phyloP scores from a whole-genome alignment of 1,284 basidiomycete species.

The Cryptococcus sp. region DNA sequence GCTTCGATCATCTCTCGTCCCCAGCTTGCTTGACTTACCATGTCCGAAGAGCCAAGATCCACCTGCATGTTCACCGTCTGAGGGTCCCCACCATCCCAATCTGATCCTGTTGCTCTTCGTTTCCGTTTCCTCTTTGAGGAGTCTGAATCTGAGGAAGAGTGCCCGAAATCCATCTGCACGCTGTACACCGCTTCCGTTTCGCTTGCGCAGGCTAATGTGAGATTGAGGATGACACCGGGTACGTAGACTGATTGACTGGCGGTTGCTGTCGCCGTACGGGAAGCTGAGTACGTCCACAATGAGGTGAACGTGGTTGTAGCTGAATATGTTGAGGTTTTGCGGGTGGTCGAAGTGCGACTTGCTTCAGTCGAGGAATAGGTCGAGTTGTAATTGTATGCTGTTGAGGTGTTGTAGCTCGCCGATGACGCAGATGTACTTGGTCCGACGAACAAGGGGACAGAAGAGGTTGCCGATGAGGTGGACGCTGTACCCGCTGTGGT shows the following conservation, averaged over 20 bases:
- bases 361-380: neutral
- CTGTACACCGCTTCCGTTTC: conserved; percentile 44
- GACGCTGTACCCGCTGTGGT: neutral
- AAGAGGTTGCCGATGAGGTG: neutral
- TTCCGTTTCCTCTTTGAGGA: conserved; percentile 6
- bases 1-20: too few relatives aligned
- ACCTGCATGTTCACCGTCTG: conserved; percentile 48
- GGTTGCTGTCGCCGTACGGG: conserved; percentile 9
- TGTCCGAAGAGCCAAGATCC: conserved; percentile 51
- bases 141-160: conserved; percentile 14
- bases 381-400: conserved; percentile 3
- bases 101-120: conserved; percentile 6
- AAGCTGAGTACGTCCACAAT: conserved; percentile 16
- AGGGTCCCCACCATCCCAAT: conserved; percentile 27
- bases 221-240: conserved; percentile 40
- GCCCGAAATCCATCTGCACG: conserved; percentile 41
- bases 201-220: conserved; percentile 34
- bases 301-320: conserved; percentile 19
- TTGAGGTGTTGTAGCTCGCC: conserved; percentile 7
- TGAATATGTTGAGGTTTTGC: conserved; percentile 11
- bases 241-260: conserved; percentile 33
- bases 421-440: conserved; percentile 4
- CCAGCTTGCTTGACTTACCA: conserved; percentile 33
- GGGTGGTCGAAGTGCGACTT: neutral
- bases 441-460: conserved; percentile 9